Conservation (phyloP, 768 basidiomycete genomes). For the Rhodotorula paludigena region DNA sequence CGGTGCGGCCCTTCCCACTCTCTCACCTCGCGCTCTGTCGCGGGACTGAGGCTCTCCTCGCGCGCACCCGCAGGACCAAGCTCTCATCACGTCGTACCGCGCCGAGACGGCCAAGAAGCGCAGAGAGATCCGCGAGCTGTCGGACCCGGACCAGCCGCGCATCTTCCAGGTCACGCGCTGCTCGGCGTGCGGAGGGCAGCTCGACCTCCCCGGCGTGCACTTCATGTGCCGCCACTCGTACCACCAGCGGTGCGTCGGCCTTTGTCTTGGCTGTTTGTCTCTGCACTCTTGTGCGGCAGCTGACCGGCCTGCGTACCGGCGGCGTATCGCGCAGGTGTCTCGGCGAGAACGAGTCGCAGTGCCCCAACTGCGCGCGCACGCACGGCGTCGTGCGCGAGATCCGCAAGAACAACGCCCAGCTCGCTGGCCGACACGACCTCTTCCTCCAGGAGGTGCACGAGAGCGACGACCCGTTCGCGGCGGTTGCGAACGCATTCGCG, state of each 20-base stretch:
- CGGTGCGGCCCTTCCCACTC: constrained; percentile 53
- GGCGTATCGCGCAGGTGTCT: constrained; percentile 59
- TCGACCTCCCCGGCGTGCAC: constrained; percentile 88
- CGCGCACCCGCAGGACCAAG: constrained; percentile 62
- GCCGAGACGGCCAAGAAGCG: constrained; percentile 73
- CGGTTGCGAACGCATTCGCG: constrained; percentile 48
- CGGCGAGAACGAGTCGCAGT: constrained; percentile 82
- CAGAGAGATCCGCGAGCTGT: constrained; percentile 73
- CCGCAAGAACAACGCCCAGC: constrained; percentile 71
- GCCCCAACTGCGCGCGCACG: constrained; percentile 78
- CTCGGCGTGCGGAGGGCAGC: constrained; percentile 76
- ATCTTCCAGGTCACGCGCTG: constrained; percentile 95
- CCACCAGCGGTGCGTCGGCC: constrained; percentile 77
- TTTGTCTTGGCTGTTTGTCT: too few relatives aligned
- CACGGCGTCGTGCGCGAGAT: constrained; percentile 88
- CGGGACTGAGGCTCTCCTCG: too few relatives aligned
- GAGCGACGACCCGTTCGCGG: constrained; percentile 47
- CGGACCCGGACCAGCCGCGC: constrained; percentile 68
- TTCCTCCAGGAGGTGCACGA: constrained; percentile 49
- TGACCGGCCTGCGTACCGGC: background rate
- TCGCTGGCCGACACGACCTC: constrained; percentile 54
- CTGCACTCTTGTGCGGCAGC: constrained; percentile 3
- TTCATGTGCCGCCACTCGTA: constrained; percentile 99
- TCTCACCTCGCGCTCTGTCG: background rate
- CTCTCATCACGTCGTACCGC: constrained; percentile 80